Percentiles rank a stretch among this genome's conserved stretches.
phyloP scores from a whole-genome alignment of 2,329 filamentous ascomycete genomes.

The Epichloe festucae region DNA sequence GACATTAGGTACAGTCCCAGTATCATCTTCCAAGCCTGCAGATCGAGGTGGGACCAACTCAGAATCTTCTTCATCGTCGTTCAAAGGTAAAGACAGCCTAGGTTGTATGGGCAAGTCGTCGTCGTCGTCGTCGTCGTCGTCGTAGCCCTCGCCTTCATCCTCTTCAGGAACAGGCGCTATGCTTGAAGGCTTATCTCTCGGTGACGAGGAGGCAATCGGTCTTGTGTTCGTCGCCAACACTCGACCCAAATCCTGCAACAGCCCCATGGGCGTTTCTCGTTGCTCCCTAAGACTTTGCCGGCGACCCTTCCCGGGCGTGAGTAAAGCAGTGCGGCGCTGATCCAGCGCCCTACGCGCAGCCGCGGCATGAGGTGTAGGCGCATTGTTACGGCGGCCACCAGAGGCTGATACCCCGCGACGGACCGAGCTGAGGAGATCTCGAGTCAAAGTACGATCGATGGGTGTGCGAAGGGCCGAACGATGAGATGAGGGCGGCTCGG shows the following conservation, averaged over 20 bases:
- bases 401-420: conserved; percentile 33
- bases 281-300: conserved; percentile 44
- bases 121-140: background rate
- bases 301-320: conserved; percentile 46
- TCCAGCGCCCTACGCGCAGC: conserved; percentile 47
- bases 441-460: conserved; percentile 22
- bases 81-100: conserved; percentile 41
- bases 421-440: conserved; percentile 25
- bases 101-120: conserved; percentile 32
- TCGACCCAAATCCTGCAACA: conserved; percentile 40
- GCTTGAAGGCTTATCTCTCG: conserved; percentile 16
- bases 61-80: conserved; percentile 33
- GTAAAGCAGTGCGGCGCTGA: conserved; percentile 43
- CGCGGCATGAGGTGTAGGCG: conserved; percentile 46
- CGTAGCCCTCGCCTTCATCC: conserved; percentile 22
- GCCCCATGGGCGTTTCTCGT: conserved; percentile 41
- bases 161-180: conserved; percentile 19
- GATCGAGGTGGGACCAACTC: conserved; percentile 40
- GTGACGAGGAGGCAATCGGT: conserved; percentile 33
- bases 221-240: conserved; percentile 37
- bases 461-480: conserved; percentile 28
- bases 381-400: conserved; percentile 27
- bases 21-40: conserved; percentile 43
- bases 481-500: conserved; percentile 27
- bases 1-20: conserved; percentile 45